These are phyloP conservation scores for Boechera retrofracta DNA, from an alignment of 345 rosid genomes.

Conservation along the genomic window DNA sequence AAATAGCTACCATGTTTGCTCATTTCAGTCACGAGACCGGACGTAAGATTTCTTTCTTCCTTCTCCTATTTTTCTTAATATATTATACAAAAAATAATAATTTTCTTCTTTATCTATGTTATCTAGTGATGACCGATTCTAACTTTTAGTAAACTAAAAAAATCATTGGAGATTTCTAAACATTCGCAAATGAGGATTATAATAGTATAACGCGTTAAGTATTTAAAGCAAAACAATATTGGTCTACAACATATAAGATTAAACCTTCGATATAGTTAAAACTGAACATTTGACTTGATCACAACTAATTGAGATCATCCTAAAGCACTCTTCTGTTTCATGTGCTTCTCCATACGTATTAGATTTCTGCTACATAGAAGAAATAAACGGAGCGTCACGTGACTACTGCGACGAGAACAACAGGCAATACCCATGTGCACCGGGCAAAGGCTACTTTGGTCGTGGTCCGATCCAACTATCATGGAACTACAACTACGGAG, in stretches of 20 bases:
- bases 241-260: neutral
- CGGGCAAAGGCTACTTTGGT: slow-evolving; percentile 54
- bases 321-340: neutral
- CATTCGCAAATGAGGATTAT: neutral
- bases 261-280: neutral
- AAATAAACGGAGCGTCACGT: slow-evolving; percentile 56
- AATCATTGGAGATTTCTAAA: neutral
- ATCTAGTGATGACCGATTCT: neutral
- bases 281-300: neutral
- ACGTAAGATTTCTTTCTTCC: slow-evolving; percentile 45
- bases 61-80: neutral
- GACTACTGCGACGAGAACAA: slow-evolving; percentile 54
- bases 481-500: slow-evolving; percentile 65
- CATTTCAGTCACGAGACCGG: slow-evolving; percentile 59
- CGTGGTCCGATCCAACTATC: slow-evolving; percentile 66
- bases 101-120: neutral
- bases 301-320: neutral
- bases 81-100: neutral
- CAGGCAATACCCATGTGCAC: slow-evolving; percentile 61
- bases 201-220: neutral
- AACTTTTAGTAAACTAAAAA: neutral
- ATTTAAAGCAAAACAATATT: neutral
- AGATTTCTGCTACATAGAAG: slow-evolving; percentile 75
- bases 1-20: slow-evolving; percentile 60
- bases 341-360: slow-evolving; percentile 8